Evolutionary conservation across 116 monocot species (phyloP).

Genomic region (Posidonia oceanica): DNA sequence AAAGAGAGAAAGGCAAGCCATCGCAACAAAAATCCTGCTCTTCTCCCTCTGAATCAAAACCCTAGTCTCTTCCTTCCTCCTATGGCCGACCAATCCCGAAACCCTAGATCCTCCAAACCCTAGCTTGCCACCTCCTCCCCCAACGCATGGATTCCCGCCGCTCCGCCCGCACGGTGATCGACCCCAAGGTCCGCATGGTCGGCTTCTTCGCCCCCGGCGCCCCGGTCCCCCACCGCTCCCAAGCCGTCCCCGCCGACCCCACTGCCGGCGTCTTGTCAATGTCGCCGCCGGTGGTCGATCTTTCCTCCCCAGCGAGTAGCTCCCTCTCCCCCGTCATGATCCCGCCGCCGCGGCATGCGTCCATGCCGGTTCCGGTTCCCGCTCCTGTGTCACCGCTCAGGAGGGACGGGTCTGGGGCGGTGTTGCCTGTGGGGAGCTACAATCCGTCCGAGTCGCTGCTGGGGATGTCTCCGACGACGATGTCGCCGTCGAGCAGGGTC

Average conservation of each 20-base stretch:
- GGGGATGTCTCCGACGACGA: constrained; percentile 20
- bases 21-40: too few relatives aligned
- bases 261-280: constrained; percentile 6
- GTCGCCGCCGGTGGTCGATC: constrained; percentile 16
- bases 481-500: constrained; percentile 40
- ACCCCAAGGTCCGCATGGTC: constrained; percentile 89
- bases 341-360: constrained; percentile 59
- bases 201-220: constrained; percentile 61
- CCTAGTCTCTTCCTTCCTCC: not conserved
- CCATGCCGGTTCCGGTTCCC: constrained; percentile 10
- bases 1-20: too few relatives aligned
- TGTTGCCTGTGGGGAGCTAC: constrained; percentile 29
- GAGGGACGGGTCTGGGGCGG: not conserved
- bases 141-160: constrained; percentile 73
- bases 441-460: constrained; percentile 40
- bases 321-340: constrained; percentile 93
- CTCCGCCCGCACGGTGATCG: constrained; percentile 45
- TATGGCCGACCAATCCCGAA: not conserved
- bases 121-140: not conserved
- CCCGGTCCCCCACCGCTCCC: constrained; percentile 16
- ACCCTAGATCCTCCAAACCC: not conserved
- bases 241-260: constrained; percentile 12
- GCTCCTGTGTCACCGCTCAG: constrained; percentile 12
- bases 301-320: constrained; percentile 15
- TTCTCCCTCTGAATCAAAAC: not conserved